Base-by-base conservation (phyloP, 306 rosid genomes). In the Spatholobus suberectus region DNA sequence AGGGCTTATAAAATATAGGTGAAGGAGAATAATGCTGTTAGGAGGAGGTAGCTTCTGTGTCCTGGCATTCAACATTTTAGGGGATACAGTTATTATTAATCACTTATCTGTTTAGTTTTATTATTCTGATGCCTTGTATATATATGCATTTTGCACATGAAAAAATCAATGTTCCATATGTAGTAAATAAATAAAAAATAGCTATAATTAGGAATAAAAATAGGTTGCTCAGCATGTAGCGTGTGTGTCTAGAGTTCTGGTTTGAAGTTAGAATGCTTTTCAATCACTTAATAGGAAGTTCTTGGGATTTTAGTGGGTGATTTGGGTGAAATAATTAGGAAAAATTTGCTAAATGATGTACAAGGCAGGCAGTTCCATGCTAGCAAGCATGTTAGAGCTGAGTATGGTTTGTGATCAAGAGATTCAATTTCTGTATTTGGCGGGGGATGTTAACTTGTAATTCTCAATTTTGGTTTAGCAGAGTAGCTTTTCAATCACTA, bases 321-420 rank as follows among this genome's bases (percentile, higher is more conserved):
- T 84, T 43, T 79, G 81, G 78, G 37, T 35, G 52, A 75, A 49
- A 57, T 71, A 65, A 40, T 38, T 70, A 2, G 21, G 35, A 27
- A 23, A 24, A n/a, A 8, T 21, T 46, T 75, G 24, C 8, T 47
- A 51, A 75, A 18, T 59, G 29, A 52, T 69, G 59, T n/a, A 13
- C 52, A 38, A 76, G 55, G 55, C 2, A 14, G 59, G 65, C 3
- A 20, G 68, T 75, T 75, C 61, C 59, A 80, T 57, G 55, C 74
- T 75, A 75, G 61, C 86, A 77, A 38, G 73, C 0, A 43, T 55
- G 63, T 58, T 66, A 49, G 73, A 80, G 76, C 13, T 27, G 69
- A 2, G 21, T 38, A 15, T 76, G 79, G 21, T 73, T 21, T 72
- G 79, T 59, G 51, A 55, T 55, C 72, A 10, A 66, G 27, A 38